Percentiles rank a stretch among this genome's conserved stretches.
These are phyloP conservation scores for Ormosia emarginata DNA, from an alignment of 306 rosid species.

Conservation along the genomic window DNA sequence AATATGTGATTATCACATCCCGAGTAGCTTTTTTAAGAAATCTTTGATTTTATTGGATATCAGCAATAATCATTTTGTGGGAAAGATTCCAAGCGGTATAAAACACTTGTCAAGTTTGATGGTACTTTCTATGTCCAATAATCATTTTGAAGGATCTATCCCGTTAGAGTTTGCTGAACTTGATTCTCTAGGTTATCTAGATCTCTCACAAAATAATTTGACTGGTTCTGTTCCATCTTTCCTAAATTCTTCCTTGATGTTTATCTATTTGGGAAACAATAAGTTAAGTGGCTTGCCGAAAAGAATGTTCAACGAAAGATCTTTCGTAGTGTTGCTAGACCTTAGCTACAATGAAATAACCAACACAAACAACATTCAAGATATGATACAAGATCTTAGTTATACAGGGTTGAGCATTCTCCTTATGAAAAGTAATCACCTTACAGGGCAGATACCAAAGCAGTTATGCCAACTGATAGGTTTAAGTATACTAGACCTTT, in stretches of 20 bases:
- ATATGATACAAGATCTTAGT: neutral
- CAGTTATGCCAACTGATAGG: neutral
- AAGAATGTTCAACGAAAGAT: neutral
- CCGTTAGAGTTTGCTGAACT: neutral
- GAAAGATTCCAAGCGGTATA: neutral
- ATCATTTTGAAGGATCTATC: conserved; percentile 15
- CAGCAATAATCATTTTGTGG: conserved; percentile 2
- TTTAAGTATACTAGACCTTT: neutral
- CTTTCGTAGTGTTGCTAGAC: neutral
- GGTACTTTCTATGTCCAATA: neutral
- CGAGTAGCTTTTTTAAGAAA: neutral
- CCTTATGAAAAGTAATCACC: neutral
- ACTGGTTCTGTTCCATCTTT: neutral
- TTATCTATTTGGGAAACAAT: conserved; percentile 1
- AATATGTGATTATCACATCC: too few relatives aligned
- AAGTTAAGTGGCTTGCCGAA: neutral
- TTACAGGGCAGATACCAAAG: neutral
- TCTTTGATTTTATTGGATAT: neutral
- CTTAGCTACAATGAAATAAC: conserved; percentile 10
- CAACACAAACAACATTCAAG: neutral
- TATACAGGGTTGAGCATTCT: neutral
- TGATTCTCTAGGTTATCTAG: neutral
- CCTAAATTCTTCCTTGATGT: neutral
- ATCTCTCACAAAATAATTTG: neutral
- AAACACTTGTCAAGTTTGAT: neutral